A percentile compares a stretch with the other conserved stretches of the same genome.
These are phyloP conservation scores for Elongisporangium prolatum DNA, from an alignment of 352 stramenopile species.

Conservation along the genomic window DNA sequence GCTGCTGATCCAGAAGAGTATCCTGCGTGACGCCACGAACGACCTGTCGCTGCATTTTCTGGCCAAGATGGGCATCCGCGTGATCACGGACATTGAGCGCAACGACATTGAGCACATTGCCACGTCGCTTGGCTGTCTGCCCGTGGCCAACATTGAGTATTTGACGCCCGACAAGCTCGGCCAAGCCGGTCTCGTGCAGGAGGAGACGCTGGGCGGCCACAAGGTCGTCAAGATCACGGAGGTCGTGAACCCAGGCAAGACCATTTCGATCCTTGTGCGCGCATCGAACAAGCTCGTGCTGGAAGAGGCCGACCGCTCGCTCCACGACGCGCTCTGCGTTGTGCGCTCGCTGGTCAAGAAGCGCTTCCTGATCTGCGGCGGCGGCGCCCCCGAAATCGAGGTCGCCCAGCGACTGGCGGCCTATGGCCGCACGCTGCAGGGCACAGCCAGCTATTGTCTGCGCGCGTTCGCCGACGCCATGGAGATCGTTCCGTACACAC, in stretches of 20 bases:
- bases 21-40: constrained; percentile 99
- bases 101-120: constrained; percentile 99
- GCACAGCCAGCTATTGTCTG: constrained; percentile 96
- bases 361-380: constrained; percentile 96
- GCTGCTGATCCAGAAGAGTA: constrained; percentile 99
- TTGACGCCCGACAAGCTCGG: constrained; percentile 97
- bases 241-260: constrained; percentile 93
- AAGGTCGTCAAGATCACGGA: constrained; percentile 99
- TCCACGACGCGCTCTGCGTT: constrained; percentile 99
- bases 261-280: constrained; percentile 97
- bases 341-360: constrained; percentile 98
- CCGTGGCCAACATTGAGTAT: constrained; percentile 98
- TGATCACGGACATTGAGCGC: constrained; percentile 98
- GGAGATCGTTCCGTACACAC: constrained; percentile 98
- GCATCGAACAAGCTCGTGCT: constrained; percentile 99
- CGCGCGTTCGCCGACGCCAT: constrained; percentile 96
- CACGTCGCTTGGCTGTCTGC: constrained; percentile 93
- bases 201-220: constrained; percentile 94
- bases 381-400: constrained; percentile 96
- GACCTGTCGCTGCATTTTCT: constrained; percentile 99
- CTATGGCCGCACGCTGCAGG: constrained; percentile 90
- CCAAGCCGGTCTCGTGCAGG: constrained; percentile 91
- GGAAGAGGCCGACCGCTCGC: constrained; percentile 96
- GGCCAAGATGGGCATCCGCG: constrained; percentile 99
- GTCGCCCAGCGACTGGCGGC: constrained; percentile 92